Evolutionary conservation across 2,329 filamentous ascomycete species (phyloP), one percentile per base, ranked within the genome.

Genomic region (Ophiostoma perfectum): DNA sequence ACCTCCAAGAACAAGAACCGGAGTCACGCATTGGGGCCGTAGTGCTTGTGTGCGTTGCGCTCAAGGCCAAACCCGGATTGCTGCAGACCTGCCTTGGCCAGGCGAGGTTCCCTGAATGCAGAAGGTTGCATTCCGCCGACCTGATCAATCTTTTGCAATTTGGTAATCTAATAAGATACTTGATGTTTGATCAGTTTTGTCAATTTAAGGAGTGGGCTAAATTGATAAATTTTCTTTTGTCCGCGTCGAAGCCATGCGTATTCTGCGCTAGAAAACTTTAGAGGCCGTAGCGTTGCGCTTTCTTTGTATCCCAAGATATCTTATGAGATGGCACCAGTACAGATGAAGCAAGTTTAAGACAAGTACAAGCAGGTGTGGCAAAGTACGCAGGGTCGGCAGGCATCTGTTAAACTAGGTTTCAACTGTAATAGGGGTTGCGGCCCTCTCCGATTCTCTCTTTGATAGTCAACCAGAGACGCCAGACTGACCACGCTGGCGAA

Each of bases 391-490:
- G 27, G 27, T 27, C 27, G 27, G 27, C 27, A 27, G 27, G 27
- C 27, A 27, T 27, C 27, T 27, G 27, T 27, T 27, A 27, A 27
- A 27, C 27, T 27, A 38, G 14, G 18, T 39, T 60, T 60, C 38
- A 16, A 38, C 27, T 38, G 6, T 3, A 12, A 44, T 44, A 44
- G 42, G 42, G 42, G 42, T 27, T 27, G 27, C 27, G 27, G 27
- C 8, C 49, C 49, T 12, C 45, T 27, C 9, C 49, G 49, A 38
- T n/a, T 5, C 55, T n/a, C 49, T 27, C 27, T 27, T 27, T 27
- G 14, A 39, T 47, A 18, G 36, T 64, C 63, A 66, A 68, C 66
- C 67, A 68, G 44, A 66, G 27, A 42, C 55, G 44, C n/a, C 38
- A 18, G 42, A 42, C 55, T 11, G 49, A 38, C 64, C 67, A 66